Conservation (phyloP, 192 early-diverging fungal species). For the Dispira parvispora region DNA sequence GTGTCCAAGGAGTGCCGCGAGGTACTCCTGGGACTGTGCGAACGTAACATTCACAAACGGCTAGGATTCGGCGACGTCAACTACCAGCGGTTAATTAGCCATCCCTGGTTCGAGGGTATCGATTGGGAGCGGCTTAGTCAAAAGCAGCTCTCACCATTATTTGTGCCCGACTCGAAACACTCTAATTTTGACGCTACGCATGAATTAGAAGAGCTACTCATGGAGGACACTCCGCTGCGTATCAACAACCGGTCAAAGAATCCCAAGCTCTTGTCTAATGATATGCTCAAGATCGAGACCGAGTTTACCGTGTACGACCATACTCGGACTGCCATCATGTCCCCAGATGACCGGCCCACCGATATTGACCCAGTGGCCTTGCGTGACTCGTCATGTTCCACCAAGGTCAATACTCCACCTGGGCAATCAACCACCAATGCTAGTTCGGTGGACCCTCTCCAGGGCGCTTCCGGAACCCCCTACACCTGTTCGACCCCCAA, state of each 20-base stretch:
- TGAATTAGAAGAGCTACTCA: slow-evolving; percentile 53
- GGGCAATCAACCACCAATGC: neutral
- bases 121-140: slow-evolving; percentile 29
- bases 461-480: neutral
- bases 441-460: neutral
- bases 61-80: slow-evolving; percentile 11
- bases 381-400: neutral
- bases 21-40: neutral
- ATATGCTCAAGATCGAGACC: slow-evolving; percentile 12
- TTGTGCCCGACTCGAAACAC: slow-evolving; percentile 32
- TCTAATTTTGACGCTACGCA: slow-evolving; percentile 63
- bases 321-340: neutral
- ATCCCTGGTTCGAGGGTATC: slow-evolving; percentile 30
- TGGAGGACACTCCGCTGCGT: slow-evolving; percentile 49
- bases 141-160: slow-evolving; percentile 22
- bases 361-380: neutral
- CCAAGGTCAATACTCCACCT: slow-evolving; percentile 2
- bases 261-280: slow-evolving; percentile 8
- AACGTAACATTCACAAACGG: slow-evolving; percentile 5
- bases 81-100: slow-evolving; percentile 11
- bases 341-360: neutral
- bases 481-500: neutral
- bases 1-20: slow-evolving; percentile 7
- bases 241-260: slow-evolving; percentile 16
- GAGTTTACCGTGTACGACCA: slow-evolving; percentile 14